phyloP scores from a whole-genome alignment of 2,329 filamentous ascomycete genomes.

The Clarireedia monteithiana region DNA sequence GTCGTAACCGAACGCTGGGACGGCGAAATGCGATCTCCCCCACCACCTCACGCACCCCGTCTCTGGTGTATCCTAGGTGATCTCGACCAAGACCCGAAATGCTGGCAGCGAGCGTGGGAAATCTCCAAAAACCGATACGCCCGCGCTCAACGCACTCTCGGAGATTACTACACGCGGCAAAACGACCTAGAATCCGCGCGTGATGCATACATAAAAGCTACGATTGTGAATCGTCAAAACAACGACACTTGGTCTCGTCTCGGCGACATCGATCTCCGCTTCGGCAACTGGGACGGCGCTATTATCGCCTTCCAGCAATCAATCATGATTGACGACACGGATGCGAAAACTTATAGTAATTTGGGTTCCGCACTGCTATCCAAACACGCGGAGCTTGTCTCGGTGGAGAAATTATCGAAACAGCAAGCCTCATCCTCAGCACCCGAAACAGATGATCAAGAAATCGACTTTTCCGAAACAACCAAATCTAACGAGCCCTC shows the following conservation, averaged over 20 bases:
- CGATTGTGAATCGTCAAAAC: constrained; percentile 73
- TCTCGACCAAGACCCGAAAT: constrained; percentile 62
- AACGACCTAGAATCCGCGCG: constrained; percentile 63
- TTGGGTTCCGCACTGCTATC: constrained; percentile 76
- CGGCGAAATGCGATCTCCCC: constrained; percentile 60
- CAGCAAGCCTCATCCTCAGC: constrained; percentile 22
- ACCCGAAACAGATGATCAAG: background rate
- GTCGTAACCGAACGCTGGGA: constrained; percentile 45
- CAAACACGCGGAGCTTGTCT: constrained; percentile 46
- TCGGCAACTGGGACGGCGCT: constrained; percentile 69
- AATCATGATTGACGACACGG: constrained; percentile 78
- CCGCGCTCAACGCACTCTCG: constrained; percentile 80
- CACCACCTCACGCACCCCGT: constrained; percentile 75
- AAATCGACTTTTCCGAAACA: background rate
- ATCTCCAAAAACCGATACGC: constrained; percentile 75
- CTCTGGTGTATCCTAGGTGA: constrained; percentile 93
- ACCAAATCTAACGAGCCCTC: constrained; percentile 21
- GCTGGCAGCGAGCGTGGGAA: constrained; percentile 84
- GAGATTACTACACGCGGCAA: constrained; percentile 63
- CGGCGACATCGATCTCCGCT: constrained; percentile 77
- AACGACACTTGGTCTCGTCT: constrained; percentile 82
- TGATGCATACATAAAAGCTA: constrained; percentile 69
- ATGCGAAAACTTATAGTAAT: constrained; percentile 93
- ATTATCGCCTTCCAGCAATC: constrained; percentile 76
- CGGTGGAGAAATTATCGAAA: constrained; percentile 32